Evolutionary conservation across 345 rosid genomes (phyloP).

Genomic region (Gossypioides kirkii): DNA sequence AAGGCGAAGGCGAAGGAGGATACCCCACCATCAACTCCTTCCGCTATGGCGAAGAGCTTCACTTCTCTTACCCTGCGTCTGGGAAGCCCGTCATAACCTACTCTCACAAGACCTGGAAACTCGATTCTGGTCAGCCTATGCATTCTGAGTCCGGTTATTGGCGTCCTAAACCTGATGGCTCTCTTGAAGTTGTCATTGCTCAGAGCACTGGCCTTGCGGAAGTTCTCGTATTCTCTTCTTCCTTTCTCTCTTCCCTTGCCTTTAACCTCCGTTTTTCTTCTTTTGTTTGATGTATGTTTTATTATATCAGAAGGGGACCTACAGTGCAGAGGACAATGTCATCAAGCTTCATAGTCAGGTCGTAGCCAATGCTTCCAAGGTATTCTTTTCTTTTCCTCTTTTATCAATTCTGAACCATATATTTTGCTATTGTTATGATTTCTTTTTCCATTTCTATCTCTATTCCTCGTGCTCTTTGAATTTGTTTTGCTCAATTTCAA

Average conservation of each 20-base stretch:
- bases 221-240: conserved; percentile 39
- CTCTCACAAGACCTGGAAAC: conserved; percentile 65
- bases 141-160: conserved; percentile 76
- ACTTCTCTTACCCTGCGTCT: conserved; percentile 48
- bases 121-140: conserved; percentile 62
- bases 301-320: conserved; percentile 44
- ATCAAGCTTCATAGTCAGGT: conserved; percentile 57
- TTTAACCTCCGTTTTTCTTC: not conserved
- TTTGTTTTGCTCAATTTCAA: not conserved
- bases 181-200: conserved; percentile 63
- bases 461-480: not conserved
- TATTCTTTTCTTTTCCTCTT: conserved; percentile 11
- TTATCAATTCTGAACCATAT: not conserved
- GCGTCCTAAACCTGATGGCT: conserved; percentile 62
- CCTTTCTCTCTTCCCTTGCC: not conserved
- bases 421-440: not conserved
- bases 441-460: not conserved
- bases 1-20: conserved; percentile 66
- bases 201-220: conserved; percentile 79
- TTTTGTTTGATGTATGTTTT: not conserved
- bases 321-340: conserved; percentile 33
- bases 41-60: conserved; percentile 61
- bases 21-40: conserved; percentile 62
- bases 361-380: conserved; percentile 80
- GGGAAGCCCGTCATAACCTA: conserved; percentile 63